Evolutionary conservation across 2,329 filamentous ascomycete species (phyloP).

Genomic region (Cladosporium cucumerinum): DNA sequence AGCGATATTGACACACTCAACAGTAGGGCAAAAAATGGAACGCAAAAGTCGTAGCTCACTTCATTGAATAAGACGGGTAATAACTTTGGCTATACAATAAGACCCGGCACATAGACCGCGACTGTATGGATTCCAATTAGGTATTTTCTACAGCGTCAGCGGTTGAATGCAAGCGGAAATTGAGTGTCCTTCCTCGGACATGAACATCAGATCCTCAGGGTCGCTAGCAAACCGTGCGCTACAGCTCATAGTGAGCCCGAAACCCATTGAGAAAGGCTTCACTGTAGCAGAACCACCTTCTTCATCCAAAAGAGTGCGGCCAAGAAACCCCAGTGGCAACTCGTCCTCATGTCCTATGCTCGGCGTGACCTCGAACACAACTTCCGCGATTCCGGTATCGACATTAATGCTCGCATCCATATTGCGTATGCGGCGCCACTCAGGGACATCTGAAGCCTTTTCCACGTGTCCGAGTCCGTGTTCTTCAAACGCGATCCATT

Average conservation of each 20-base stretch:
- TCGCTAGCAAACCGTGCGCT: not conserved
- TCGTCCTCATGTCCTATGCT: constrained; percentile 3
- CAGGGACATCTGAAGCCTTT: constrained; percentile 18
- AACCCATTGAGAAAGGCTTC: constrained; percentile 8
- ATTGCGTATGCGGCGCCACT: constrained; percentile 5
- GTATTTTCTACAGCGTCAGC: not conserved
- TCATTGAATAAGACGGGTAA: no score
- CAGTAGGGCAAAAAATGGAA: no score
- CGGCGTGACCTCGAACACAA: constrained; percentile 2
- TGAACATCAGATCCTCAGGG: not conserved
- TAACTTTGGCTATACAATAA: no score
- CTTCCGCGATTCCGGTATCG: not conserved
- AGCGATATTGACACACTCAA: no score
- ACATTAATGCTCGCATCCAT: constrained; percentile 2
- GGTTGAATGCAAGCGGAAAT: not conserved
- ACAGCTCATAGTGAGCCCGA: not conserved
- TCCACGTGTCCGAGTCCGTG: constrained; percentile 14
- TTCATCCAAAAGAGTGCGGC: not conserved
- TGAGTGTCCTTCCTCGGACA: not conserved
- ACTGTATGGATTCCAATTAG: not conserved
- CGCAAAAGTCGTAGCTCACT: no score
- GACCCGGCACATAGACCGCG: no score
- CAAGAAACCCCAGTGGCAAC: not conserved
- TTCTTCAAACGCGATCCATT: constrained; percentile 23
- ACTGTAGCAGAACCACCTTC: not conserved